Base-by-base conservation (phyloP, 805 yeast genomes). In the Metschnikowia anglica region DNA sequence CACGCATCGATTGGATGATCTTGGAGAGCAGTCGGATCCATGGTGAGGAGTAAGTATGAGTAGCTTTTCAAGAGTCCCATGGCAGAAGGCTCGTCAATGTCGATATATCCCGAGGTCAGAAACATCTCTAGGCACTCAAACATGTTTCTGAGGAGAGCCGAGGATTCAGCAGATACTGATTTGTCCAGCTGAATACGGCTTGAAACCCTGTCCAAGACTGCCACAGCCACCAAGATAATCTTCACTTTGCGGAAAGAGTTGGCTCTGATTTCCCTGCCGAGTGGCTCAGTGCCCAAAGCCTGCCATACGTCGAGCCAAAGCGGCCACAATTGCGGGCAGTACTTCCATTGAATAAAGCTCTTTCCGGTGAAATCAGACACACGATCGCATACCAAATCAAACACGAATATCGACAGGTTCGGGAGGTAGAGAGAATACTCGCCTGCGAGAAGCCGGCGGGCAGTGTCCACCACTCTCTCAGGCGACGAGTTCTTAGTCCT, bases 321-420 rank as follows among this genome's bases (percentile, higher is more conserved):
- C 10, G 47, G 43, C 91, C 91, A 85, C 2, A 76, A 61, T 2
- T 58, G 53, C 1, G 55, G 42, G 41, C 65, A 61, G n/a, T 43
- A 56, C 51, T 73, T 79, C 67, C 80, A 80, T 5, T 55, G 47
- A 2, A 59, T 47, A 51, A 68, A 69, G n/a, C 38, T 32, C n/a
- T 53, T 54, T 16, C 54, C 50, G n/a, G 61, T 58, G 34, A 70
- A 71, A 43, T 80, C 86, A 43, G 75, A 74, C 54, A 84, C 59
- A 41, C 89, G 66, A 54, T 83, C 88, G 39, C 78, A 69, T 1
- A 84, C 47, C 25, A 85, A 64, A 36, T 81, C 86, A 37, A 83
- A 66, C 3, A 83, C 62, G 49, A 85, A 85, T 0, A 41, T 55
- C 18, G 73, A 72, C 41, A 65, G 65, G 43, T 80, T 76, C 7